Percentiles rank a stretch among this genome's conserved stretches.
Evolutionary conservation across 306 rosid genomes (phyloP).

Genomic region (Vigna mungo): DNA sequence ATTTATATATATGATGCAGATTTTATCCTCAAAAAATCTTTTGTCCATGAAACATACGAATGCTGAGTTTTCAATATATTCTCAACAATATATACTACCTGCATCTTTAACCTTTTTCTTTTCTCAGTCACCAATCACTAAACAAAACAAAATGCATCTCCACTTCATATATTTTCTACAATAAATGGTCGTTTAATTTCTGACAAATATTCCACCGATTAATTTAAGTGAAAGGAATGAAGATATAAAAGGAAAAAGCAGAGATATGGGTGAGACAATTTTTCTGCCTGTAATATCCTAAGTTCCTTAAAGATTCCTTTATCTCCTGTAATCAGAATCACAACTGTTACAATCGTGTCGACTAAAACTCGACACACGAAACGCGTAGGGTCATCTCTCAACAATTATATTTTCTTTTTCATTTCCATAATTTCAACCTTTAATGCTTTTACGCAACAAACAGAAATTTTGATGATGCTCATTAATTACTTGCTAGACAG

Average conservation of each 20-base stretch:
- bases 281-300: conserved; percentile 53
- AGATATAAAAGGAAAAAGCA: conserved; percentile 31
- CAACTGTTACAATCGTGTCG: conserved; percentile 59
- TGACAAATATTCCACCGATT: conserved; percentile 28
- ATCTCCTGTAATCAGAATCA: conserved; percentile 52
- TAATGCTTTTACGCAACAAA: conserved; percentile 44
- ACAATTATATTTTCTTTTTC: conserved; percentile 49
- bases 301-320: conserved; percentile 54
- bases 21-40: conserved; percentile 52
- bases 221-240: conserved; percentile 30
- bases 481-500: conserved; percentile 55
- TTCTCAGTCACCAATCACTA: conserved; percentile 29
- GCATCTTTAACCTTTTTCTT: conserved; percentile 43
- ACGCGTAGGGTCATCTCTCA: conserved; percentile 47
- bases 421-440: conserved; percentile 50
- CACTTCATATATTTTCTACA: conserved; percentile 6
- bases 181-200: conserved; percentile 43
- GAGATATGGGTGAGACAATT: conserved; percentile 51
- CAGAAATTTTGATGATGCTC: conserved; percentile 48
- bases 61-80: conserved; percentile 13
- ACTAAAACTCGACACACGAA: conserved; percentile 55
- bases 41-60: conserved; percentile 31
- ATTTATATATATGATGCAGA: conserved; percentile 56
- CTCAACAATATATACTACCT: conserved; percentile 47
- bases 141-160: conserved; percentile 43